phyloP scores from a whole-genome alignment of 345 rosid genomes.

The Clarkia xantiana region DNA sequence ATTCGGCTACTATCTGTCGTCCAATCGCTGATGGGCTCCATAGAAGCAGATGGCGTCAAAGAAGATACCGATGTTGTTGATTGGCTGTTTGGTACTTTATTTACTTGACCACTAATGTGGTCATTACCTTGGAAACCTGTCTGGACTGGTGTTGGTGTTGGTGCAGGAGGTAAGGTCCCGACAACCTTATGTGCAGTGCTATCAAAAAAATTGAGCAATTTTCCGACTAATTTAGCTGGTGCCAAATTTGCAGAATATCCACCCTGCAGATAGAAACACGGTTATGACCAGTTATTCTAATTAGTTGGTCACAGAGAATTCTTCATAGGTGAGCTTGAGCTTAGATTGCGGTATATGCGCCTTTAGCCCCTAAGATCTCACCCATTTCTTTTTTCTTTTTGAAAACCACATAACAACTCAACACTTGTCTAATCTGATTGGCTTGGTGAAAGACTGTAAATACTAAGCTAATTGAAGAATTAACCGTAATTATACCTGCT shows the following conservation, averaged over 20 bases:
- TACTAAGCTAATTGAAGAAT: not conserved
- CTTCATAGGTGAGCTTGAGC: too few species aligned
- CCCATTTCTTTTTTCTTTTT: too few species aligned
- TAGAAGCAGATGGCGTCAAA: conserved; percentile 52
- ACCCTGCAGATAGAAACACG: conserved; percentile 31
- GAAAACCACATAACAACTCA: too few species aligned
- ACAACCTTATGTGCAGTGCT: conserved; percentile 73
- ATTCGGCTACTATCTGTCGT: conserved; percentile 40
- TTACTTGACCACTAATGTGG: conserved; percentile 24
- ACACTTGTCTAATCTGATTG: too few species aligned
- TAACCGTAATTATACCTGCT: conserved; percentile 35
- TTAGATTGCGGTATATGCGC: not conserved
- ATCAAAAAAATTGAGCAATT: conserved; percentile 65
- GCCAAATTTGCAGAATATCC: conserved; percentile 62
- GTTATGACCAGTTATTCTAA: too few species aligned
- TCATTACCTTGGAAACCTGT: conserved; percentile 27
- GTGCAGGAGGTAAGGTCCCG: conserved; percentile 66
- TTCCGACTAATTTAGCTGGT: conserved; percentile 58
- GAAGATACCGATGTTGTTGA: conserved; percentile 70
- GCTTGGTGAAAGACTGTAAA: too few species aligned
- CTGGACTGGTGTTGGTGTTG: conserved; percentile 28
- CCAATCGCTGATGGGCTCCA: conserved; percentile 65
- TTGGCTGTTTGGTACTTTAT: conserved; percentile 53
- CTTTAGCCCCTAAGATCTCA: not conserved
- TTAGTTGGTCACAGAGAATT: too few species aligned